Conservation (phyloP, 2,329 filamentous ascomycete species). For the Claviceps pazoutovae region DNA sequence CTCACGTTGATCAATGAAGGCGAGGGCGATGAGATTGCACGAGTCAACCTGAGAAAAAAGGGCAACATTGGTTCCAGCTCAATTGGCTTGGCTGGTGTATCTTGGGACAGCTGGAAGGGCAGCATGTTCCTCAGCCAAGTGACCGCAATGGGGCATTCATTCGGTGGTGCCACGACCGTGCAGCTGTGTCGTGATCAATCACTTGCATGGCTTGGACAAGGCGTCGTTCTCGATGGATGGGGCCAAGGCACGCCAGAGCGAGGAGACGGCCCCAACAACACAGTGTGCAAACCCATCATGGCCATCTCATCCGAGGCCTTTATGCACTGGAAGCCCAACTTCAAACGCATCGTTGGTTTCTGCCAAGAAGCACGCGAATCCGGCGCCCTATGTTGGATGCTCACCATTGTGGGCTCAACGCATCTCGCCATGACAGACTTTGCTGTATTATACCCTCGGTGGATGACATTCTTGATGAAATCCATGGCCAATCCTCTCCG, state of each 20-base stretch:
- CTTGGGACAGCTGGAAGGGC: slow-evolving; percentile 43
- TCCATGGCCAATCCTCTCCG: slow-evolving; percentile 48
- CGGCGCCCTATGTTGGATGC: slow-evolving; percentile 33
- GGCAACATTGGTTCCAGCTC: slow-evolving; percentile 47
- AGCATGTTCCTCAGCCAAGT: slow-evolving; percentile 42
- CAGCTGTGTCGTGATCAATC: slow-evolving; percentile 42
- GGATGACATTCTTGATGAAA: slow-evolving; percentile 45
- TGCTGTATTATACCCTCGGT: slow-evolving; percentile 45
- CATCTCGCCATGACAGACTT: slow-evolving; percentile 56
- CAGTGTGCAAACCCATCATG: slow-evolving; percentile 39
- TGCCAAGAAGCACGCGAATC: slow-evolving; percentile 39
- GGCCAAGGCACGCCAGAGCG: slow-evolving; percentile 33
- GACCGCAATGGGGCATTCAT: slow-evolving; percentile 52
- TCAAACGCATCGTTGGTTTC: slow-evolving; percentile 40
- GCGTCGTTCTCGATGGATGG: slow-evolving; percentile 55
- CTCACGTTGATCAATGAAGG: slow-evolving; percentile 42
- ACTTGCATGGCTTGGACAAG: slow-evolving; percentile 44
- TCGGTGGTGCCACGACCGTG: slow-evolving; percentile 50
- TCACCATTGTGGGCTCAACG: slow-evolving; percentile 43
- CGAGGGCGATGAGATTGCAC: slow-evolving; percentile 33
- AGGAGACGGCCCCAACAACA: slow-evolving; percentile 29
- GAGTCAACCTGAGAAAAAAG: slow-evolving; percentile 39
- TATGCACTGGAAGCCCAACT: slow-evolving; percentile 56
- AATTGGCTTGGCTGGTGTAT: slow-evolving; percentile 38
- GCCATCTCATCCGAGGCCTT: slow-evolving; percentile 55